phyloP scores from a whole-genome alignment of 805 yeast genomes.

The Tanozyma kutaoensis region DNA sequence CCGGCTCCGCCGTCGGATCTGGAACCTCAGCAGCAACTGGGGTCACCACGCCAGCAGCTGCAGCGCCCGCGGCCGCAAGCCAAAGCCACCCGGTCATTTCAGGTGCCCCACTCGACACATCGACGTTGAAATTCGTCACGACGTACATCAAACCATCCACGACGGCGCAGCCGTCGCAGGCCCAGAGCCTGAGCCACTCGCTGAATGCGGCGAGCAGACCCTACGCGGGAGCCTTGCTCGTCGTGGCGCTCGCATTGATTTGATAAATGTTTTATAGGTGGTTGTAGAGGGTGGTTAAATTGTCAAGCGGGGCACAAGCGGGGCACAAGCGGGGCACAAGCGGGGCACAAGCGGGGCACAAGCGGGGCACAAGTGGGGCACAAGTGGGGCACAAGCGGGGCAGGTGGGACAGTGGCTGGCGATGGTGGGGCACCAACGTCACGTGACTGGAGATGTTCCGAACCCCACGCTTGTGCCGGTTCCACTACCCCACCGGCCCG shows the following conservation, averaged over 20 bases:
- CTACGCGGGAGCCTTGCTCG: slow-evolving; percentile 1
- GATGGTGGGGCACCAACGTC: background rate
- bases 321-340: background rate
- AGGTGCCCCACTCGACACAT: slow-evolving; percentile 4
- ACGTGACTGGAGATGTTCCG: background rate
- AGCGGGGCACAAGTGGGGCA: slow-evolving; percentile 1
- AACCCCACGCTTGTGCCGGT: background rate
- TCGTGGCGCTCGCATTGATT: slow-evolving; percentile 4
- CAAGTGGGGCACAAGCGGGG: slow-evolving; percentile 1
- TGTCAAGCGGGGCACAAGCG: background rate
- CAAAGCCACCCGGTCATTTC: background rate
- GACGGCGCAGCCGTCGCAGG: slow-evolving; percentile 1
- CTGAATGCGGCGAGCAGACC: background rate
- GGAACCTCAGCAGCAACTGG: background rate
- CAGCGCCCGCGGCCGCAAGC: slow-evolving; percentile 3
- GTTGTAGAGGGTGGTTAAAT: background rate
- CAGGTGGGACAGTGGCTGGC: no score
- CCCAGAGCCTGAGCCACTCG: background rate
- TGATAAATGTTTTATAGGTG: background rate
- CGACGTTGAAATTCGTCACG: slow-evolving; percentile 15
- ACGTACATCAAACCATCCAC: slow-evolving; percentile 15
- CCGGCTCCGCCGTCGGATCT: background rate
- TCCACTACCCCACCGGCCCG: slow-evolving; percentile 4
- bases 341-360: background rate
- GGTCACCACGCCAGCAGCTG: background rate